A percentile compares a stretch with the other conserved stretches of the same genome.
phyloP scores from a whole-genome alignment of 768 basidiomycete species.

The Fibroporia radiculosa region DNA sequence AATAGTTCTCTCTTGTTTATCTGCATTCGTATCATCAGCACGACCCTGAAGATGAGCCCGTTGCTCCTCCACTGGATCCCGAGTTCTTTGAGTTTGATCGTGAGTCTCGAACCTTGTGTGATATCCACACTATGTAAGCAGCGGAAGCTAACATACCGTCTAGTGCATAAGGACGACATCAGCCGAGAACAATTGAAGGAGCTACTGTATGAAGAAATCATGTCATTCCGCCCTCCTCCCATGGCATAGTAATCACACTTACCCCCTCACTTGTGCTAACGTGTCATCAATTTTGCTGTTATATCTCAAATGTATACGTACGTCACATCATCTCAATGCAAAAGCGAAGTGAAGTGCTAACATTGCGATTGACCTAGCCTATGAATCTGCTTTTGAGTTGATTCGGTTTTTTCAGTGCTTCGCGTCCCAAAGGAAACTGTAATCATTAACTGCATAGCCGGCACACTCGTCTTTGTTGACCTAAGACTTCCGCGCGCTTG shows the following conservation, averaged over 20 bases:
- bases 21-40: conserved; percentile 39
- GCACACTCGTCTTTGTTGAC: no score
- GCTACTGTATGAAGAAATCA: conserved; percentile 90
- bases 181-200: conserved; percentile 93
- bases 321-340: background rate
- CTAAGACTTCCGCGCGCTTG: no score
- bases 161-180: conserved; percentile 94
- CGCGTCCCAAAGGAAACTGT: no score
- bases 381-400: no score
- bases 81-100: conserved; percentile 97
- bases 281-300: background rate
- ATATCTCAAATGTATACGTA: conserved; percentile 4
- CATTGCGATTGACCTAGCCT: no score
- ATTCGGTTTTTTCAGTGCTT: no score
- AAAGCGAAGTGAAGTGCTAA: no score
- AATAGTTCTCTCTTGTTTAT: conserved; percentile 6
- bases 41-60: conserved; percentile 95
- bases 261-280: background rate
- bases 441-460: no score
- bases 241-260: conserved; percentile 27
- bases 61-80: conserved; percentile 89
- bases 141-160: background rate
- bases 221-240: conserved; percentile 70
- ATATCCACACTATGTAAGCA: conserved; percentile 2
- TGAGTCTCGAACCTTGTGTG: conserved; percentile 30